Percentiles rank a stretch among this genome's conserved stretches.
Conservation (phyloP, 2,329 filamentous ascomycete species). For the Colletotrichum musicola region DNA sequence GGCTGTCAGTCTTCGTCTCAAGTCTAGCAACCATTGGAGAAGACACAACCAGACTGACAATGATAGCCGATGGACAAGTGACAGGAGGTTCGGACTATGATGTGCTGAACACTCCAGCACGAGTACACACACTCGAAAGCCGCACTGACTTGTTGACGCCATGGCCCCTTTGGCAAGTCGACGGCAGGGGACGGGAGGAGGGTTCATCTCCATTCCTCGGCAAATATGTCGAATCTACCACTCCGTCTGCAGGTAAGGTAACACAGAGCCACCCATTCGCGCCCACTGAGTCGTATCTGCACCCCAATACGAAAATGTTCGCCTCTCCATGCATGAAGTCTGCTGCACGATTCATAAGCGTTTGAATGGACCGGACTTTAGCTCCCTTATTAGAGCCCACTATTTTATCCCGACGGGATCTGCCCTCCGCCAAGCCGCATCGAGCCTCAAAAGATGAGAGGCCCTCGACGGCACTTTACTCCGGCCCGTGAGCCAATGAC, state of each 20-base stretch:
- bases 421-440: neutral
- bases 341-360: neutral
- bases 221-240: no score
- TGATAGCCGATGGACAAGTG: neutral
- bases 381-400: neutral
- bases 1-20: no score
- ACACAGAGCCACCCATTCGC: no score
- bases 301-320: neutral
- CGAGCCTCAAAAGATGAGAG: neutral
- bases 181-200: no score
- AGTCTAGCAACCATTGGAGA: no score
- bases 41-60: neutral
- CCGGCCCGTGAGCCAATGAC: neutral
- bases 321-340: neutral
- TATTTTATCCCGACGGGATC: constrained; percentile 1
- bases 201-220: no score
- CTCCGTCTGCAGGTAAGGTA: no score
- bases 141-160: no score
- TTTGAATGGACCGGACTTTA: neutral
- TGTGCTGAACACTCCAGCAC: neutral
- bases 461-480: no score
- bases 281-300: no score
- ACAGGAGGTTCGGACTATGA: neutral
- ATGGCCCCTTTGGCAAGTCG: no score
- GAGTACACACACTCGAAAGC: neutral